These are phyloP conservation scores for Russula sp. DNA, from an alignment of 768 basidiomycete species.

Conservation along the genomic window DNA sequence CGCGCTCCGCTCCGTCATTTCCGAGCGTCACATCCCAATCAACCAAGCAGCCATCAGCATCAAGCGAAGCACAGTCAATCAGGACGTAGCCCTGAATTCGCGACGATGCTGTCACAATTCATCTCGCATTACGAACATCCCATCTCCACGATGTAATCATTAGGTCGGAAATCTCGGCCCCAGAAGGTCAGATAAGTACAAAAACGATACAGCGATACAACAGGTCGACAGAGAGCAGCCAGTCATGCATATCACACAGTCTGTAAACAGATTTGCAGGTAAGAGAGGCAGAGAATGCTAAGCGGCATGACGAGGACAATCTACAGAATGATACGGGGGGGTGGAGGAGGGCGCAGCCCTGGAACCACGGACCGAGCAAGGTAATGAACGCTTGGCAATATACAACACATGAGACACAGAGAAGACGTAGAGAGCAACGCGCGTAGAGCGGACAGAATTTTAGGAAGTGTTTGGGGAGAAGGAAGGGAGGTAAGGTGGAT, in stretches of 20 bases:
- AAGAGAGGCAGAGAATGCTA: neutral
- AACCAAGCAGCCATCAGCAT: neutral
- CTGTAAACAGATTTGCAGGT: constrained; percentile 15
- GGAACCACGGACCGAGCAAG: neutral
- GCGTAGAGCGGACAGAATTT: neutral
- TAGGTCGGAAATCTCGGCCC: neutral
- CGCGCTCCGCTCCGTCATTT: too few species aligned
- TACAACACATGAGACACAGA: neutral
- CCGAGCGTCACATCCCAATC: too few species aligned
- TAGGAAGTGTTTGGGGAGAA: neutral
- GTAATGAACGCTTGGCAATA: neutral
- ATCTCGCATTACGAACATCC: too few species aligned
- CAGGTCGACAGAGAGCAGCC: constrained; percentile 9
- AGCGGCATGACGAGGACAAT: constrained; percentile 5
- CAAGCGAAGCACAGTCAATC: too few species aligned
- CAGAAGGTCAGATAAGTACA: constrained; percentile 1
- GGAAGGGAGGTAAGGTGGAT: neutral
- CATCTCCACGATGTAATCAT: neutral
- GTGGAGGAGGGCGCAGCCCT: neutral
- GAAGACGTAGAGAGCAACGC: neutral
- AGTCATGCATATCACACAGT: constrained; percentile 22
- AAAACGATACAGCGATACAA: constrained; percentile 9
- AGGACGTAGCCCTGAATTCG: too few species aligned
- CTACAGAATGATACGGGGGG: constrained; percentile 1
- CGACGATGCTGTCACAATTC: too few species aligned